Evolutionary conservation across 345 rosid species (phyloP).

Genomic region (Noccaea bulbosa): DNA sequence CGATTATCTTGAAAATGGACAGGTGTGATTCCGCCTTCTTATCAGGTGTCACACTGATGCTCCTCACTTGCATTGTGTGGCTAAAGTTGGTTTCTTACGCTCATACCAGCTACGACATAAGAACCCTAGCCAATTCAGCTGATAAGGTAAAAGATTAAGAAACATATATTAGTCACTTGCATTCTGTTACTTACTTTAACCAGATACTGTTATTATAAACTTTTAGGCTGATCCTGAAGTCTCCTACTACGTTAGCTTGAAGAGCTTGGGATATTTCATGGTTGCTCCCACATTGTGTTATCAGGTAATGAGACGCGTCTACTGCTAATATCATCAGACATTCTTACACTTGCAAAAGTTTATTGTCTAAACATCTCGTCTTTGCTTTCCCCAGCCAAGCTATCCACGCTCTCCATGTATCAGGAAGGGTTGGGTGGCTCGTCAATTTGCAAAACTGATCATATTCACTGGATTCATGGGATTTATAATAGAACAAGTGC

Average conservation of each 20-base stretch:
- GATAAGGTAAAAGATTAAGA: conserved; percentile 58
- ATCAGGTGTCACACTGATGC: conserved; percentile 90
- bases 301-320: conserved; percentile 61
- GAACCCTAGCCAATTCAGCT: conserved; percentile 60
- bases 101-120: conserved; percentile 86
- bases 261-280: conserved; percentile 92
- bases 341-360: conserved; percentile 27
- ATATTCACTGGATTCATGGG: conserved; percentile 96
- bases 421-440: conserved; percentile 90
- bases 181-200: conserved; percentile 16
- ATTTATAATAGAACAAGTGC: conserved; percentile 90
- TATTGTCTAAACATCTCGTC: conserved; percentile 3
- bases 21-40: conserved; percentile 91
- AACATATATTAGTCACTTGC: not conserved
- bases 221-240: conserved; percentile 55
- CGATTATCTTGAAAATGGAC: conserved; percentile 45
- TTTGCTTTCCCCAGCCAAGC: conserved; percentile 53
- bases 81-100: conserved; percentile 92
- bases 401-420: conserved; percentile 85
- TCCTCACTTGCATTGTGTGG: conserved; percentile 96
- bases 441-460: conserved; percentile 78
- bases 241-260: conserved; percentile 59
- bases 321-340: conserved; percentile 5
- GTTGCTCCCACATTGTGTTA: conserved; percentile 96
- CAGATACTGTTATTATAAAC: conserved; percentile 37